Percentiles rank a stretch among this genome's conserved stretches.
These are phyloP conservation scores for Pleodorina starrii DNA, from an alignment of 139 green algal genomes.

Conservation along the genomic window DNA sequence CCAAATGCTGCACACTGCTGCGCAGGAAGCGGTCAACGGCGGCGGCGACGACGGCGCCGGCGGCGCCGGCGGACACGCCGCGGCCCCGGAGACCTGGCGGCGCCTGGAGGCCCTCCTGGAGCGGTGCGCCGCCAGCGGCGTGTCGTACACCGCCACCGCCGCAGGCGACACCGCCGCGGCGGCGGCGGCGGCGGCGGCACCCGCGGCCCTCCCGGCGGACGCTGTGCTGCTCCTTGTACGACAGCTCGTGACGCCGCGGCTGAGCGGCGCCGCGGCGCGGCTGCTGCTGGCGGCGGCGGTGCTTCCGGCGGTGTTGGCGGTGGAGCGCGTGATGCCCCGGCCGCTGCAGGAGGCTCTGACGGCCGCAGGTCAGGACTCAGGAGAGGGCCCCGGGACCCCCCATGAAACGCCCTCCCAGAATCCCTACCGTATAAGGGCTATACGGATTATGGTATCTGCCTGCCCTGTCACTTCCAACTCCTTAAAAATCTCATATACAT, in stretches of 20 bases:
- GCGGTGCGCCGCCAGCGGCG: background rate
- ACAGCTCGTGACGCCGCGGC: slow-evolving; percentile 9
- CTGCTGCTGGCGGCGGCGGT: slow-evolving; percentile 10
- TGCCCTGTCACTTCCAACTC: too few species aligned
- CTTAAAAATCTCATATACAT: too few species aligned
- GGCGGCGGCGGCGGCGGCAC: background rate
- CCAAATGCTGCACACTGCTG: background rate
- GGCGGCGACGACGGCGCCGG: background rate
- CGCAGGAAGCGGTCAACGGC: background rate
- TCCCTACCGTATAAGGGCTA: too few species aligned
- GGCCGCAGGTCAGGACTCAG: background rate
- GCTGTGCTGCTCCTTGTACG: background rate
- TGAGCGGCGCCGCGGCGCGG: slow-evolving; percentile 33
- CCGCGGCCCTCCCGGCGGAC: background rate
- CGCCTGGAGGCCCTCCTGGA: slow-evolving; percentile 22
- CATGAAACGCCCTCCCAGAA: too few species aligned
- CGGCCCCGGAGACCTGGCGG: background rate
- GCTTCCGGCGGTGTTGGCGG: slow-evolving; percentile 29
- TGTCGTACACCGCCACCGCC: background rate
- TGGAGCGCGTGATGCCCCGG: slow-evolving; percentile 28
- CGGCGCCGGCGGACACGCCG: background rate
- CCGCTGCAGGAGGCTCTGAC: slow-evolving; percentile 17
- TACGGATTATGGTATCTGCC: too few species aligned
- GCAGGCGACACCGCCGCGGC: background rate
- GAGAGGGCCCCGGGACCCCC: too few species aligned